Evolutionary conservation across 768 basidiomycete species (phyloP).

Genomic region (Naganishia onofrii): DNA sequence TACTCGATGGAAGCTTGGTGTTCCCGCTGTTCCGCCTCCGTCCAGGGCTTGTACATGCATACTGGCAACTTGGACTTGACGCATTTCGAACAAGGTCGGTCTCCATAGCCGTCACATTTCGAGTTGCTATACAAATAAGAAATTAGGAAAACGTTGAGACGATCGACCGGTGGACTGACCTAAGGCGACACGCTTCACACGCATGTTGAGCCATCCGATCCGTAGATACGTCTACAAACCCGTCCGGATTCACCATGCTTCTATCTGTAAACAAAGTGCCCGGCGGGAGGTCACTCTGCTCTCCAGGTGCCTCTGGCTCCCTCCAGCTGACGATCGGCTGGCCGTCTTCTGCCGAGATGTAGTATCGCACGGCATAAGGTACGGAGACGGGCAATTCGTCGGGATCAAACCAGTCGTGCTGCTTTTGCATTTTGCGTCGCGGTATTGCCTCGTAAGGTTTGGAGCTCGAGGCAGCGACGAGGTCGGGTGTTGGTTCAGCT

Average conservation of each 20-base stretch:
- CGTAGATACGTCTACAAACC: background rate
- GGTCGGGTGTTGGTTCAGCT: background rate
- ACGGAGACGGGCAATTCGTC: background rate
- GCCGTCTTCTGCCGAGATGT: conserved; percentile 9
- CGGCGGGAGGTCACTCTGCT: conserved; percentile 6
- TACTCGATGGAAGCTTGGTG: background rate
- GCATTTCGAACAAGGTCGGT: conserved; percentile 13
- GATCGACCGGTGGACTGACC: background rate
- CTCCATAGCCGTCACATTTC: conserved; percentile 17
- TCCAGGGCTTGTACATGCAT: conserved; percentile 14
- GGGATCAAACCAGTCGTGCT: conserved; percentile 14
- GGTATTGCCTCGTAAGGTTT: background rate
- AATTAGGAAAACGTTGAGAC: no score
- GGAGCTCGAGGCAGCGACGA: background rate
- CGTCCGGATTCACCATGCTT: conserved; percentile 5
- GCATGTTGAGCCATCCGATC: conserved; percentile 11
- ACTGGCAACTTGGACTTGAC: background rate
- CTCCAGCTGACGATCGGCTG: conserved; percentile 17
- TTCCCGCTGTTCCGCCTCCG: conserved; percentile 1
- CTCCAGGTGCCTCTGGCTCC: conserved; percentile 1
- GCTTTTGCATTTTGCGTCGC: conserved; percentile 18
- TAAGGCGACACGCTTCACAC: conserved; percentile 7
- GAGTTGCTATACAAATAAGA: background rate
- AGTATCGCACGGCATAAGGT: conserved; percentile 3
- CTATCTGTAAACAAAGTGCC: conserved; percentile 7